Evolutionary conservation across 352 stramenopile genomes (phyloP), one percentile per base, ranked within the genome.

Genomic region (Blastocystis sp.): DNA sequence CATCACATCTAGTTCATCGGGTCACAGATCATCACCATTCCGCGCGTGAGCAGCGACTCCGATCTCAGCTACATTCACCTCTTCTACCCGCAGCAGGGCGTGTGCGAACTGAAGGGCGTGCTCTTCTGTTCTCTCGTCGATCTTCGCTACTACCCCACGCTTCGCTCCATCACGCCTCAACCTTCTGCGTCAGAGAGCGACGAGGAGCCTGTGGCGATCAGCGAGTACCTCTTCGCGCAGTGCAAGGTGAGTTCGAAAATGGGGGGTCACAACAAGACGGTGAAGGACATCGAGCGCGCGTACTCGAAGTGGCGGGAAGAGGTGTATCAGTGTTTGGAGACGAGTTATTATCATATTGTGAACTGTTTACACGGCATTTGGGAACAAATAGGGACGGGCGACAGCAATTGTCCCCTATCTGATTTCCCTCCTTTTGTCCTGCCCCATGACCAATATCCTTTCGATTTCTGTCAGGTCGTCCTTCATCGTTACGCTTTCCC

Each of bases 51-150:
- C 13, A 45, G 29, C 74, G 55, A 69, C 24, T 85, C 74, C 21
- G 55, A 31, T 3, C 33, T 85, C 26, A 67, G 39, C 61, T 85
- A 85, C 61, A 35, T 85, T 39, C 74, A 41, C 33, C 51, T 85
- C 31, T 16, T 85, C 24, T 85, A 69, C n/a, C 55, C 74, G 6
- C 41, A 85, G 6, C 74, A 85, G 33, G 74, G 74, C 60, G 26
- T 85, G 0, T 85, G 74, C 31, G 74, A 85, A 39, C 33, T 85
- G 9, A 67, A 16, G 1, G 74, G 74, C 10, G 33, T 85, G 0
- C 24, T 85, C 16, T 55, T 63, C 29, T 85, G 74, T 39, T 85
- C 74, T 16, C 74, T 85, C 3, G 55, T 85, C 19, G 74, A 85
- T 19, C 45, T 85, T 37, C 74, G 74, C 6, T 85, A 67, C 55